Base-by-base conservation (phyloP, 2,329 filamentous ascomycete genomes). In the Colletotrichum orchidophilum region DNA sequence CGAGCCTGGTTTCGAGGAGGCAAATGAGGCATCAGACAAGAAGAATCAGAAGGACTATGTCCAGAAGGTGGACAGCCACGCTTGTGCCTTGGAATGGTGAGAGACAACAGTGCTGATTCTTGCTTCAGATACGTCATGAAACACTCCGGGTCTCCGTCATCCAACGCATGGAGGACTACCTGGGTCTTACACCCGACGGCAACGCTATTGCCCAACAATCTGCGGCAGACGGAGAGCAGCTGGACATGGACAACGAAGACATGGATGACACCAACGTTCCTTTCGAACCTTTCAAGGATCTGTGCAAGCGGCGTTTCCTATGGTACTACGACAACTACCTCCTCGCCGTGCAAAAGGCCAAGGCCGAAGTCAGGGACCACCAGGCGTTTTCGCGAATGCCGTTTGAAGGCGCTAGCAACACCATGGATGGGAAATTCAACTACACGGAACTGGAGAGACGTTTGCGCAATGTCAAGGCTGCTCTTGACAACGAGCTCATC, bases 301-400 rank as follows among this genome's bases (percentile, higher is more conserved):
- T 97, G 5, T 94, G 93, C 86, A 98, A 98, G 82, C 91, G 93
- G 46, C 91, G 95, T 1, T 98, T 98, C 78, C 84, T 98, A 15
- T 98, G 96, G 96, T 98, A 98, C 82, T 97, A 94, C 80, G 93
- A 97, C 75, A 93, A 93, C 3, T 98, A 98, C 78, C 84, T 96
- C 26, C 84, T 87, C 3, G 88, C 92, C 1, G 91, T 97, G 62
- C 86, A 90, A 46, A 87, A 90, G 71, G 93, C 91, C 31, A 88
- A 86, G 75, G 80, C 84, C 29, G 90, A 93, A 75, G 88, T 92
- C 66, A 87, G 88, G 72, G 90, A 92, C 71, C 88, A 89, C 3
- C 83, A 89, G 46, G 73, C 79, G 0, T 98, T 99, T 77, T 81
- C 84, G n/a, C 88, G 87, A 61, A 97, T 97, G 94, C 94, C 94